Conservation (phyloP, 2,329 filamentous ascomycete genomes). For the Hymenoscyphus scutula region DNA sequence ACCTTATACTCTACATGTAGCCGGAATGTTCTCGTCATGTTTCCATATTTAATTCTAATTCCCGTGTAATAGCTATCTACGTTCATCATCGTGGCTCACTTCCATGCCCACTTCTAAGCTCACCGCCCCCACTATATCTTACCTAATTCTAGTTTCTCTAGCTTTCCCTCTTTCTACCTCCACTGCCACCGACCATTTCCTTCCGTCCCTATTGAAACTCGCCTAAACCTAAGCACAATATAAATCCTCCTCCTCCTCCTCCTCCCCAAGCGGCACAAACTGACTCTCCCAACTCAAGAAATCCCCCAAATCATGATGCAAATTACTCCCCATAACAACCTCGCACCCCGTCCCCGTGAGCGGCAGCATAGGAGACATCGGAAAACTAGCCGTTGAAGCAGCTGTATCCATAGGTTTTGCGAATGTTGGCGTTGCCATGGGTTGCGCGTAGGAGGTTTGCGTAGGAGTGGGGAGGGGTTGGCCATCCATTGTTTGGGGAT, state of each 20-base stretch:
- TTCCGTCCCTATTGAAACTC: background rate
- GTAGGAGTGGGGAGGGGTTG: background rate
- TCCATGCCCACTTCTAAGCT: no score
- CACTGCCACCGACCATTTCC: no score
- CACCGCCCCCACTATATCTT: no score
- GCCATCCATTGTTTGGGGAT: no score
- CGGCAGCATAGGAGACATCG: background rate
- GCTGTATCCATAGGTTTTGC: background rate
- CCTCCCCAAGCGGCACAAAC: background rate
- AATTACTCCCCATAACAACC: slow-evolving; percentile 3
- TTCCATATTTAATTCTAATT: no score
- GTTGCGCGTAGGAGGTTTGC: no score
- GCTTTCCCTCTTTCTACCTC: no score
- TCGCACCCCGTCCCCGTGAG: background rate
- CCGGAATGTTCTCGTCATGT: no score
- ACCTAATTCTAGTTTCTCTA: no score
- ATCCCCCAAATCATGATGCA: slow-evolving; percentile 5
- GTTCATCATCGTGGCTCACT: no score
- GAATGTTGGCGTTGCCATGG: background rate
- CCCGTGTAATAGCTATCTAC: no score
- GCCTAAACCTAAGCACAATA: background rate
- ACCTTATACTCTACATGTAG: no score
- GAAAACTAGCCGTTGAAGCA: background rate
- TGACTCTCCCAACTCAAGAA: slow-evolving; percentile 7
- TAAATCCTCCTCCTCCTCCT: slow-evolving; percentile 2